A percentile compares a stretch with the other conserved stretches of the same genome.
These are phyloP conservation scores for Daldinia sp. DNA, from an alignment of 2,329 filamentous ascomycete species.

Conservation along the genomic window DNA sequence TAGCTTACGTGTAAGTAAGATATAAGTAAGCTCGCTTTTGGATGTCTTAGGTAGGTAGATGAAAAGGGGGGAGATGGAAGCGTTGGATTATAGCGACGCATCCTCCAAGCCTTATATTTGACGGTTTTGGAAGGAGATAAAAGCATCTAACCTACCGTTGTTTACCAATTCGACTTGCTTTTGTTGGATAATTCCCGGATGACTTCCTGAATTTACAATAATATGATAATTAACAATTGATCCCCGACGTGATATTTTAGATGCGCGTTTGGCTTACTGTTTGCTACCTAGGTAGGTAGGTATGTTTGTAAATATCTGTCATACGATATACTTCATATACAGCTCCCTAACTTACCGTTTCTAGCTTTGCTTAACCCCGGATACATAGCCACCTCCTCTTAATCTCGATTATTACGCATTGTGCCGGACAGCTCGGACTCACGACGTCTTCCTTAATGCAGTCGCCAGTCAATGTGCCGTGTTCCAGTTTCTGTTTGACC, in stretches of 20 bases:
- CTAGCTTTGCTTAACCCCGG: constrained; percentile 7
- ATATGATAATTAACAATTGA: not conserved
- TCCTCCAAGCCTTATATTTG: constrained; percentile 15
- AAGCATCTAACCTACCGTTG: not conserved
- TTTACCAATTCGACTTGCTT: not conserved
- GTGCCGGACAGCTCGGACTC: not conserved
- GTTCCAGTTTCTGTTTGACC: not conserved
- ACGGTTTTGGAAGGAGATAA: constrained; percentile 3
- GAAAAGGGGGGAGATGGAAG: constrained; percentile 14
- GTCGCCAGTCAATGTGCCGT: not conserved
- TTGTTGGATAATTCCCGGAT: not conserved
- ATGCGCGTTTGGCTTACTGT: not conserved
- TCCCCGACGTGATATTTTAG: not conserved
- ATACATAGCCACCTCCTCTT: constrained; percentile 32
- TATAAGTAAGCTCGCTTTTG: not conserved
- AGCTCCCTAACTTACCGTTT: not conserved
- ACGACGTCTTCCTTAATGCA: not conserved
- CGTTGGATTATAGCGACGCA: constrained; percentile 12
- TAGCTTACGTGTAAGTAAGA: not conserved
- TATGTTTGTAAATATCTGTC: not conserved
- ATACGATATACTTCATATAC: not conserved
- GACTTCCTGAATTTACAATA: not conserved
- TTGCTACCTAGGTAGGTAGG: too few species aligned
- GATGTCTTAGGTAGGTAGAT: constrained; percentile 10
- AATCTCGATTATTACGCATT: constrained; percentile 6